Base-by-base conservation (phyloP, 2,329 filamentous ascomycete species). In the Coniochaeta sp. region DNA sequence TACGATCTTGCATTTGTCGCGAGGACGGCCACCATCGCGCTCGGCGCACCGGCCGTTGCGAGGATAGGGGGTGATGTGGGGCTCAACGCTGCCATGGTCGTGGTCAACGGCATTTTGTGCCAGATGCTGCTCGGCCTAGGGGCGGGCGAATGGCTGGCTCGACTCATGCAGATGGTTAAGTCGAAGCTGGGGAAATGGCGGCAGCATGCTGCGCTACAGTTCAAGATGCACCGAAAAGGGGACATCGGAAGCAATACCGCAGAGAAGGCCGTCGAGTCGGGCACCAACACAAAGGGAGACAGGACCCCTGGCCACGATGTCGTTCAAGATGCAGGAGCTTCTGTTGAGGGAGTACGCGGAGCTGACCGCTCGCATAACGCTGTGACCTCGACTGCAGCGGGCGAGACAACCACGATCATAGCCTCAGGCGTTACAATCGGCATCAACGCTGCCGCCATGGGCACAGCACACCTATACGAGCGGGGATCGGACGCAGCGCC, bases 401-500 rank as follows among this genome's bases (percentile, higher is more conserved):
- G 17, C 17, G 24, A 36, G 30, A 22, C 28, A 24, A 38, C 54
- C 2, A 56, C 28, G 6, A 77, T 73, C 0, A 75, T 84, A 2
- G 81, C 81, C 0, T 73, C 78, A 0, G 83, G 82, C 38, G 74
- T 82, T 38, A 75, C 81, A 0, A 75, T 84, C 56, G 83, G 83
- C 3, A 78, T 85, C 71, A 86, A 85, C 63, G 81, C 81, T 1
- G 82, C 82, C 0, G 83, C 83, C 3, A 84, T 86, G 81, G 83
- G 83, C 2, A 82, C 83, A 0, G 77, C 82, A 0, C 81, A 83
- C 61, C 72, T 85, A 16, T 83, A 85, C 60, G 81, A 84, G 68
- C 76, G 75, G 8, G 74, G 73, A 58, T 83, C 79, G 63, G 75
- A 74, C 1, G 79, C 82, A 3, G 81, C 81, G 2, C 81, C 82